Base-by-base conservation (phyloP, 306 rosid species). In the Astragalus membranaceus region DNA sequence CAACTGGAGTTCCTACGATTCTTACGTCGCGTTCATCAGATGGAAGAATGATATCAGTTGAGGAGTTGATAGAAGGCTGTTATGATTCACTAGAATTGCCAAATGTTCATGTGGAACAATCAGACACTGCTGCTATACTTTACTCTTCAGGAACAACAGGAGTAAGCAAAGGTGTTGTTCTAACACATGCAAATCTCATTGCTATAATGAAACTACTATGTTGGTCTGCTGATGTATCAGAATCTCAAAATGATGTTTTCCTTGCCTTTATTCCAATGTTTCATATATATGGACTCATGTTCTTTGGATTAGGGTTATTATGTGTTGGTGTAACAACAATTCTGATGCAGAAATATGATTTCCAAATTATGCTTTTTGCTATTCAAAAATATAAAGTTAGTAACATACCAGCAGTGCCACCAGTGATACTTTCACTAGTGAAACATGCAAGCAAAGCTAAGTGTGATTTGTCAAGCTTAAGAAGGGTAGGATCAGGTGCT, bases 131-230 rank as follows among this genome's bases (percentile, higher is more conserved):
- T 59, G 97, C 89, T 51, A 87, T 93, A 63, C 81, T 90, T 30
- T 93, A 90, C 80, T 90, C 98, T 39, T 93, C 98, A 3, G 96
- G 98, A 10, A 93, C 97, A 6, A 93, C 98, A 0, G 94, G 96
- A 11, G 67, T 80, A 39, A 93, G 98, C 77, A 93, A 93, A 80
- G 97, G 97, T 15, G 97, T 88, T 14, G 79, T 90, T 76, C 75
- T 93, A 52, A 88, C 97, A 1, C 98, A 90, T 74, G 79, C 77
- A 23, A 93, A 88, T 74, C 53, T 93, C 81, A 85, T 93, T 37
- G 70, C 89, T 72, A 36, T 73, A 11, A 72, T 80, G 47, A 78
- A 64, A 59, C 54, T 83, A 35, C 81, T 93, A 53, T 64, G 14
- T 8, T 90, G 96, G 98, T 81, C 76, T 52, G 86, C 77, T 41